Conservation (phyloP, 208 protist species). For the Acanthamoeba triangularis region DNA sequence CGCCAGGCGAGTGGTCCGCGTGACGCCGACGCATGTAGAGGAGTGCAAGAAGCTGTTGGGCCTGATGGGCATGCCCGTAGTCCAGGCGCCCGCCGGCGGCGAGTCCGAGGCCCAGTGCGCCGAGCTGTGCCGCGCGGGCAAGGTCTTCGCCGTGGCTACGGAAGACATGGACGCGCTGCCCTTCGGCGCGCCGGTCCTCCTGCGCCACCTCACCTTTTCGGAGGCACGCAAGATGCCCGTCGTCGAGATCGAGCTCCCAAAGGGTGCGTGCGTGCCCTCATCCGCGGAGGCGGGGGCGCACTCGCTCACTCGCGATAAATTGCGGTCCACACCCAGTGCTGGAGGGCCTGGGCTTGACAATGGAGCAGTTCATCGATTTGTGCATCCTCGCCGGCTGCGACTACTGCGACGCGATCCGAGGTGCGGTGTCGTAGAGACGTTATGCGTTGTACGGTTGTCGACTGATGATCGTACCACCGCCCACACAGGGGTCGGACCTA, state of each 20-base stretch:
- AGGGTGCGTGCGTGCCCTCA: slow-evolving; percentile 17
- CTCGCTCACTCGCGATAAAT: too few relatives aligned
- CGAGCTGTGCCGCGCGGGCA: slow-evolving; percentile 95
- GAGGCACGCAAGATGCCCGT: slow-evolving; percentile 98
- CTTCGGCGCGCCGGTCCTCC: slow-evolving; percentile 97
- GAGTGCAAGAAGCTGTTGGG: slow-evolving; percentile 98
- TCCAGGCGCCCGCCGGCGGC: slow-evolving; percentile 93
- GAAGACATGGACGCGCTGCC: slow-evolving; percentile 99
- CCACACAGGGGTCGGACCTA: slow-evolving; percentile 96
- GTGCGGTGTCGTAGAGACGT: too few relatives aligned
- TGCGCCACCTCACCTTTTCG: slow-evolving; percentile 97
- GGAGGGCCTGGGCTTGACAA: slow-evolving; percentile 83
- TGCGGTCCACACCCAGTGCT: slow-evolving; percentile 80
- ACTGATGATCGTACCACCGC: background rate
- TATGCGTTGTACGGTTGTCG: too few relatives aligned
- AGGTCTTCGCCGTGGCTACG: slow-evolving; percentile 98
- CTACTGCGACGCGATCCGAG: slow-evolving; percentile 98
- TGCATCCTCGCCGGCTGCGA: slow-evolving; percentile 99
- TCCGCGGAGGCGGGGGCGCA: too few relatives aligned
- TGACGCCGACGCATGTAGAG: background rate
- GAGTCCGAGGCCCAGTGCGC: slow-evolving; percentile 99
- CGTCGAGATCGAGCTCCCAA: slow-evolving; percentile 95
- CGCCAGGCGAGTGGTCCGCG: slow-evolving; percentile 93
- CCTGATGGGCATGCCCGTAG: slow-evolving; percentile 99
- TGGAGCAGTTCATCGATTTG: slow-evolving; percentile 83